Percentiles rank a stretch among this genome's conserved stretches.
phyloP scores from a whole-genome alignment of 208 protist species.

The Lotmaria passim region DNA sequence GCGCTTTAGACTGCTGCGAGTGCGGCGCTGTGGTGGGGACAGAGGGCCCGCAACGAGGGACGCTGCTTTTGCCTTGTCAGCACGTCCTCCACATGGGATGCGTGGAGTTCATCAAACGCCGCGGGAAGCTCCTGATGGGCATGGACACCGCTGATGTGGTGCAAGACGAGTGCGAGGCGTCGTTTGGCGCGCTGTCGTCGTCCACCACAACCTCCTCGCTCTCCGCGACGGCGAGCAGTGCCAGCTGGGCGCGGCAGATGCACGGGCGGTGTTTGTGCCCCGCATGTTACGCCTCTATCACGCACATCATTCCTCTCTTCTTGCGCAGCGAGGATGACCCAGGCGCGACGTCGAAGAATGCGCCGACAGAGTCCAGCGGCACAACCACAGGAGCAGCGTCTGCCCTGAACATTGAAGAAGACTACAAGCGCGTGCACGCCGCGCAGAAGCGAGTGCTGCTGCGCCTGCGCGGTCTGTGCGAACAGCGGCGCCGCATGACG shows the following conservation, averaged over 20 bases:
- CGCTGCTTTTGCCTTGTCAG: conserved; percentile 82
- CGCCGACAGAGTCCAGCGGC: too few species aligned
- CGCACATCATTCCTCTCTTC: conserved; percentile 65
- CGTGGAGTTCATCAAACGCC: conserved; percentile 66
- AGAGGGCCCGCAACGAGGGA: conserved; percentile 62
- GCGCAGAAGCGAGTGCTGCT: conserved; percentile 59
- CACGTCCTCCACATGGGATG: conserved; percentile 84
- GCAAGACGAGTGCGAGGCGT: conserved; percentile 8
- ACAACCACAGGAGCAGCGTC: too few species aligned
- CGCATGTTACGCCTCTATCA: conserved; percentile 43
- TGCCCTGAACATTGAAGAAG: conserved; percentile 21
- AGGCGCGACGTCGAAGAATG: background rate
- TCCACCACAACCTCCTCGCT: background rate
- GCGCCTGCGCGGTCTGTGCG: conserved; percentile 48
- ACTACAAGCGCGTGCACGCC: conserved; percentile 35
- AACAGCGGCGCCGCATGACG: conserved; percentile 44
- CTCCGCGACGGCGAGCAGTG: background rate
- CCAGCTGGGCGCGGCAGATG: conserved; percentile 7
- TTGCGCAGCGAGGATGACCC: conserved; percentile 28
- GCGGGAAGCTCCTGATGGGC: conserved; percentile 28
- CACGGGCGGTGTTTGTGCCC: conserved; percentile 46
- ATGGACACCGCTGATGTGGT: conserved; percentile 23
- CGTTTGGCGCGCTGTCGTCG: background rate
- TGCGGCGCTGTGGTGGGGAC: conserved; percentile 67
- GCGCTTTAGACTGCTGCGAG: conserved; percentile 70